These are phyloP conservation scores for Pascua sp. DNA, from an alignment of 1,284 basidiomycete genomes.

Conservation along the genomic window DNA sequence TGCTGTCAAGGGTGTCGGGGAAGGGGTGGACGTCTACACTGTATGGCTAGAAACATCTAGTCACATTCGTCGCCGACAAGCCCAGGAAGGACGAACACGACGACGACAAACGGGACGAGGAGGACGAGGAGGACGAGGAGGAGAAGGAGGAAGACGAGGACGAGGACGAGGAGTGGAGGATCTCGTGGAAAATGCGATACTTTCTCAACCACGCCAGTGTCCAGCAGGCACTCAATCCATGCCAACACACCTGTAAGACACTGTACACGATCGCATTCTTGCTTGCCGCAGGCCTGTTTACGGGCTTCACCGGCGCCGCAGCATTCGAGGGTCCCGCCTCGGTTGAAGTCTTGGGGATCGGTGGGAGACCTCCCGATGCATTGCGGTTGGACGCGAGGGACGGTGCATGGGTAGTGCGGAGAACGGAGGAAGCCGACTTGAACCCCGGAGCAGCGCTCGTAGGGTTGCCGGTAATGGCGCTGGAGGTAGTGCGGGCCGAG, in stretches of 20 bases:
- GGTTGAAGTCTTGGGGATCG: constrained; percentile 3
- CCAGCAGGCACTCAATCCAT: too few species aligned
- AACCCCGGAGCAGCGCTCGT: constrained; percentile 9
- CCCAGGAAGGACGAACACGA: constrained; percentile 4
- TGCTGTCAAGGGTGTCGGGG: constrained; percentile 5
- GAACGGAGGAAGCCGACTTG: constrained; percentile 22
- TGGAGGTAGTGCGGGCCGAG: constrained; percentile 5
- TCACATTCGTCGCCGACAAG: too few species aligned
- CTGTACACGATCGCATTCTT: constrained; percentile 66
- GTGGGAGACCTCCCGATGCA: constrained; percentile 20
- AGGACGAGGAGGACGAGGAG: too few species aligned
- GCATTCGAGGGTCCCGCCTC: background rate
- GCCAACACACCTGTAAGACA: constrained; percentile 56
- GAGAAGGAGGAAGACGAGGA: too few species aligned
- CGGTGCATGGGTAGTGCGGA: constrained; percentile 14
- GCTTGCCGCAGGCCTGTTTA: constrained; percentile 35
- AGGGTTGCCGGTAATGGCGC: background rate
- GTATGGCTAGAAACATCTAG: background rate
- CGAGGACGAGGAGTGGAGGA: too few species aligned
- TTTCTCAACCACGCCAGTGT: too few species aligned
- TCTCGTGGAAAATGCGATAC: too few species aligned
- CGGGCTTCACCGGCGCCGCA: constrained; percentile 16
- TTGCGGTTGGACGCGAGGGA: constrained; percentile 20
- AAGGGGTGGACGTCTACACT: background rate
- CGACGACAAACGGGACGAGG: too few species aligned